A percentile compares a stretch with the other conserved stretches of the same genome.
phyloP scores from a whole-genome alignment of 257 asterid species.

The Nicotiana noctiflora region DNA sequence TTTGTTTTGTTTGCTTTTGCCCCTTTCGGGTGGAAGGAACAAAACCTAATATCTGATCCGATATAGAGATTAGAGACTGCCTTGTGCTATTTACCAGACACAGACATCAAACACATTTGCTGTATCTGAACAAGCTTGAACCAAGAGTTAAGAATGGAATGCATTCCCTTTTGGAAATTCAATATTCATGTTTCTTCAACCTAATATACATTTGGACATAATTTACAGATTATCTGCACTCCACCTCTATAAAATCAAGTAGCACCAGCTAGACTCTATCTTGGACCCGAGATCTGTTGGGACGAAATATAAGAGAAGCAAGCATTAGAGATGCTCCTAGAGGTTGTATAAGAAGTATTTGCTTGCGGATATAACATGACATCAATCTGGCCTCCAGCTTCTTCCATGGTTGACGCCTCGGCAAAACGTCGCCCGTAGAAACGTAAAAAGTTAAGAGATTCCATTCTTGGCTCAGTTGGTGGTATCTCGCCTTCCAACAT shows the following conservation, averaged over 20 bases:
- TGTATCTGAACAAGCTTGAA: not conserved
- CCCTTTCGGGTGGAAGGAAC: not conserved
- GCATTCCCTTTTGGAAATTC: not conserved
- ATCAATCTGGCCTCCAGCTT: constrained; percentile 24
- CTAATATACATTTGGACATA: not conserved
- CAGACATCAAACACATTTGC: not conserved
- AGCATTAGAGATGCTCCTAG: constrained; percentile 21
- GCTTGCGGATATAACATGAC: constrained; percentile 23
- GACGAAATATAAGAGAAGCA: constrained; percentile 32
- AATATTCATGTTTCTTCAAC: not conserved
- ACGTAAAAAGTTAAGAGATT: constrained; percentile 50
- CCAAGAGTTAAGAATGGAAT: not conserved
- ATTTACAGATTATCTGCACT: not conserved
- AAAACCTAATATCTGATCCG: not conserved
- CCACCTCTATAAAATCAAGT: not conserved
- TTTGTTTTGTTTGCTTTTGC: not conserved
- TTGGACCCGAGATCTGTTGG: constrained; percentile 47
- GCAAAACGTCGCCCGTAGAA: constrained; percentile 63
- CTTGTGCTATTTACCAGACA: not conserved
- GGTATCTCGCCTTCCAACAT: constrained; percentile 60
- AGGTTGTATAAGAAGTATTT: constrained; percentile 43
- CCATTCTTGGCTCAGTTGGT: constrained; percentile 35
- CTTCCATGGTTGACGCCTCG: constrained; percentile 40
- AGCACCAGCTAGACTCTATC: constrained; percentile 12
- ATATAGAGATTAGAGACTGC: not conserved